These are phyloP conservation scores for Cryptosporidium felis DNA, from an alignment of 169 alveolate genomes.

Conservation along the genomic window DNA sequence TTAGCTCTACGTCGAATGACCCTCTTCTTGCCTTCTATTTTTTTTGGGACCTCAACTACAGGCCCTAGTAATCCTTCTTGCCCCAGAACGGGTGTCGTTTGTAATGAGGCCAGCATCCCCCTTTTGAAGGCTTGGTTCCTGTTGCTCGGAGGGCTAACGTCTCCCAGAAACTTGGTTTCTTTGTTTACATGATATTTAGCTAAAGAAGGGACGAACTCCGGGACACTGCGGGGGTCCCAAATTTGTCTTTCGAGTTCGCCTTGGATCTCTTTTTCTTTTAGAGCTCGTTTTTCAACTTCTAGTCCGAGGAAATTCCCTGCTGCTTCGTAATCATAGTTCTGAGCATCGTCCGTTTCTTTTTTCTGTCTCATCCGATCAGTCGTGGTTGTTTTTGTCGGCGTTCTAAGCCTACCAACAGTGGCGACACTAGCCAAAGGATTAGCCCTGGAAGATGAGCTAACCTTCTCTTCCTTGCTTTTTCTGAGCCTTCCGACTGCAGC, in stretches of 20 bases:
- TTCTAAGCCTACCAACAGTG: conserved; percentile 34
- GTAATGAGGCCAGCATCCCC: conserved; percentile 28
- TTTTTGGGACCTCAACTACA: too few relatives aligned
- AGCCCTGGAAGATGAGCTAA: neutral
- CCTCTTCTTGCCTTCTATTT: too few relatives aligned
- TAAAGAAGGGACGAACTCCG: too few relatives aligned
- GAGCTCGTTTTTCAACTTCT: too few relatives aligned
- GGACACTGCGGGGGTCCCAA: neutral
- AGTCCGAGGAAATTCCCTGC: neutral
- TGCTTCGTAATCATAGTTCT: neutral
- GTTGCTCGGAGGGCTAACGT: neutral
- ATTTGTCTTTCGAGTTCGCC: too few relatives aligned
- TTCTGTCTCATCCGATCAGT: conserved; percentile 26
- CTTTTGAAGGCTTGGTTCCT: neutral
- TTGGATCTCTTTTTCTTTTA: too few relatives aligned
- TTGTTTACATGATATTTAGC: too few relatives aligned
- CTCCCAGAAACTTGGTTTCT: neutral
- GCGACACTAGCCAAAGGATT: conserved; percentile 24
- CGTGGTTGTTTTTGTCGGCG: conserved; percentile 15
- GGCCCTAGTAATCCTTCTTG: too few relatives aligned
- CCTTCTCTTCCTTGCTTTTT: neutral
- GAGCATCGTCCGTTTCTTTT: neutral
- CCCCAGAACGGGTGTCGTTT: too few relatives aligned
- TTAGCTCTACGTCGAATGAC: too few relatives aligned
- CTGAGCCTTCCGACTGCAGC: conserved; percentile 20